Percentiles rank a stretch among this genome's conserved stretches.
phyloP scores from a whole-genome alignment of 1,284 basidiomycete species.

The Rhizopogon parksii region DNA sequence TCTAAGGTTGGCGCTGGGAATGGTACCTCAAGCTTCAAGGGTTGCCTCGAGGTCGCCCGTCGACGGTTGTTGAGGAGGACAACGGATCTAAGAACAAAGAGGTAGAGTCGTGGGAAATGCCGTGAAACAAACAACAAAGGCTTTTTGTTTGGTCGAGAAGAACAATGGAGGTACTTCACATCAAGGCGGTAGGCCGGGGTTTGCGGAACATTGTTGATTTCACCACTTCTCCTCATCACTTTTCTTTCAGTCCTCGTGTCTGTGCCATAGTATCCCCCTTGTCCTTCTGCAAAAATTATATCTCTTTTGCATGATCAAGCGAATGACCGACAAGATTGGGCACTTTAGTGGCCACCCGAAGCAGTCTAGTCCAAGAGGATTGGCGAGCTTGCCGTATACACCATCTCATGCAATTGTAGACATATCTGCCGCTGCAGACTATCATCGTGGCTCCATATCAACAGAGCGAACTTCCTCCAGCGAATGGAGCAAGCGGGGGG shows the following conservation, averaged over 20 bases:
- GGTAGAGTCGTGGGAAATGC: no score
- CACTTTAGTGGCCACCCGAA: slow-evolving; percentile 22
- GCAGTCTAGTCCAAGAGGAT: slow-evolving; percentile 3
- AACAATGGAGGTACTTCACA: background rate
- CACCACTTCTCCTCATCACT: background rate
- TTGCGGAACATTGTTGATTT: background rate
- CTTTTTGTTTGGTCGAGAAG: background rate
- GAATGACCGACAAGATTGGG: slow-evolving; percentile 38
- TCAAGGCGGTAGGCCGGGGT: background rate
- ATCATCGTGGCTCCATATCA: slow-evolving; percentile 55
- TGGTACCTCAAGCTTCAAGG: no score
- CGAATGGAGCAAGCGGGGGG: slow-evolving; percentile 39
- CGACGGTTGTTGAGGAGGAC: no score
- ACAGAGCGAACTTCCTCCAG: slow-evolving; percentile 54
- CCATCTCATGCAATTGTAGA: slow-evolving; percentile 9
- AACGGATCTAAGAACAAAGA: no score
- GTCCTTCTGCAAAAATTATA: background rate
- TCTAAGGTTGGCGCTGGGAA: no score
- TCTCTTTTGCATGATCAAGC: slow-evolving; percentile 31
- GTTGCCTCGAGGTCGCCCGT: no score
- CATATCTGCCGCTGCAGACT: slow-evolving; percentile 21
- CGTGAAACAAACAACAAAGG: no score
- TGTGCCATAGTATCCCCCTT: background rate
- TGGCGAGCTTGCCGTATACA: slow-evolving; percentile 6
- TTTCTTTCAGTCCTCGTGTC: background rate